These are phyloP conservation scores for Leccinum solheimii DNA, from an alignment of 1,284 basidiomycete species.

Conservation along the genomic window DNA sequence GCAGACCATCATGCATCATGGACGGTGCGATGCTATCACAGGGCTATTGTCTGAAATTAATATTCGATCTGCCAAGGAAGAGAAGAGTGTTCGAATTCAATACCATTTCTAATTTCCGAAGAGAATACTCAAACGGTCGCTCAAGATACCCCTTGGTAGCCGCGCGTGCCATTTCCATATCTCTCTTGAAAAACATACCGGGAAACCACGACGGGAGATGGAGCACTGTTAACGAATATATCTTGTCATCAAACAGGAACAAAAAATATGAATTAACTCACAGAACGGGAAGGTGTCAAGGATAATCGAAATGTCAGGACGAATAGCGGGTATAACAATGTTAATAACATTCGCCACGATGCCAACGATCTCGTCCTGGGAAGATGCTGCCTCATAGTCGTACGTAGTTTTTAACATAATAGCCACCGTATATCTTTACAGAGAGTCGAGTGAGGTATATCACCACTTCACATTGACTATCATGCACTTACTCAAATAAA, in stretches of 20 bases:
- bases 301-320: slow-evolving; percentile 3
- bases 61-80: background rate
- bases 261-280: background rate
- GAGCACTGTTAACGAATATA: background rate
- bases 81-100: background rate
- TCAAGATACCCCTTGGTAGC: background rate
- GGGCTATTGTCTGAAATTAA: background rate
- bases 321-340: background rate
- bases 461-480: background rate
- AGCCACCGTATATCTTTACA: background rate
- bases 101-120: background rate
- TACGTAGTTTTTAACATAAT: slow-evolving; percentile 16
- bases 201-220: slow-evolving; percentile 25
- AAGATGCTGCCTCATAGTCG: slow-evolving; percentile 17
- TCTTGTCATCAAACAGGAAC: background rate
- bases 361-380: slow-evolving; percentile 9
- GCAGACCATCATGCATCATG: background rate
- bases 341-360: background rate
- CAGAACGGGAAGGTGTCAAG: slow-evolving; percentile 1
- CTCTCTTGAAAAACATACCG: slow-evolving; percentile 26
- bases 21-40: background rate
- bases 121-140: slow-evolving; percentile 6
- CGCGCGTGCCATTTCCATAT: slow-evolving; percentile 1
- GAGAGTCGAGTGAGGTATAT: background rate
- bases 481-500: slow-evolving; percentile 10